phyloP scores from a whole-genome alignment of 495 filamentous ascomycete genomes.

The Pseudoneurospora amorphoporcata region DNA sequence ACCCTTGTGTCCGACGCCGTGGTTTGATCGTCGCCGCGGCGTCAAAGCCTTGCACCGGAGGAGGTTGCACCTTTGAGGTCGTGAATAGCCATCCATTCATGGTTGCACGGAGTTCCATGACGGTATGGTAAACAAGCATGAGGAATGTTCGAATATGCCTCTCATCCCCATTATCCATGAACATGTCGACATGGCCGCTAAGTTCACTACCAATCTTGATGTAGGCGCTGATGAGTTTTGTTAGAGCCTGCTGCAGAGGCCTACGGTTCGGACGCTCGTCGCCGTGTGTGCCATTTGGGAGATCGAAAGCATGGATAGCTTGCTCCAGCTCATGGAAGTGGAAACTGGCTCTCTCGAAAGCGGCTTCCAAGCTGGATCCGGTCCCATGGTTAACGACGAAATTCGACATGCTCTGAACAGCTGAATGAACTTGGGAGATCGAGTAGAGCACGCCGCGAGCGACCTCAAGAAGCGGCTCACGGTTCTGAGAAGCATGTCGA shows the following conservation, averaged over 20 bases:
- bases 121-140: constrained; percentile 64
- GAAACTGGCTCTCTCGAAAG: constrained; percentile 62
- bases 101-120: constrained; percentile 55
- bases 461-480: constrained; percentile 57
- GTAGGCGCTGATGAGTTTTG: constrained; percentile 63
- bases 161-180: constrained; percentile 61
- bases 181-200: constrained; percentile 51
- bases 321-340: constrained; percentile 65
- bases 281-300: constrained; percentile 39
- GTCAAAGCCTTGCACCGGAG: constrained; percentile 2
- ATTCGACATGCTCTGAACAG: constrained; percentile 56
- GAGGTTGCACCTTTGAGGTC: background rate
- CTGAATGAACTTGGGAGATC: constrained; percentile 65
- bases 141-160: constrained; percentile 68
- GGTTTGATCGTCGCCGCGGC: constrained; percentile 20
- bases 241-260: constrained; percentile 48
- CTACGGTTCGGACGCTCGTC: constrained; percentile 40
- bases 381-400: constrained; percentile 52
- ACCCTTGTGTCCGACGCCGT: background rate
- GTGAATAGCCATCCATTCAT: constrained; percentile 9
- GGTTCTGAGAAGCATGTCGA: constrained; percentile 43
- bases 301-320: constrained; percentile 53
- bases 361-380: constrained; percentile 59
- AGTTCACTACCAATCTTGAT: constrained; percentile 59
- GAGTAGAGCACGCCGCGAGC: constrained; percentile 79